Evolutionary conservation across 805 yeast genomes (phyloP).

Genomic region (Candida nemodendra): DNA sequence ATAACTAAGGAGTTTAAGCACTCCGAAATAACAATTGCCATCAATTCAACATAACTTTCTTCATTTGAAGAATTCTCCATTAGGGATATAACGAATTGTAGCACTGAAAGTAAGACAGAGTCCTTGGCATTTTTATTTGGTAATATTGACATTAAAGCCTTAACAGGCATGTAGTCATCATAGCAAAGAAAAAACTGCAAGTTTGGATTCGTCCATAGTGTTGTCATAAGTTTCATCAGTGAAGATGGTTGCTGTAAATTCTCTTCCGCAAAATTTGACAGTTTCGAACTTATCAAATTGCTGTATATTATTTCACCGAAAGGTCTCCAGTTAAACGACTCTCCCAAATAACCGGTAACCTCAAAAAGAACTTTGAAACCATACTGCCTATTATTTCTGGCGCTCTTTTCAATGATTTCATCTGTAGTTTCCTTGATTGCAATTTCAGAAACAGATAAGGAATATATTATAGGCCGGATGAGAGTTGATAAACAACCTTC

Average conservation of each 20-base stretch:
- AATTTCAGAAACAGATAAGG: conserved; percentile 53
- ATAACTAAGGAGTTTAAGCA: conserved; percentile 51
- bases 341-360: conserved; percentile 54
- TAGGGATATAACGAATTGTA: conserved; percentile 53
- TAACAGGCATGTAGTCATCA: conserved; percentile 54
- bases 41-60: conserved; percentile 44
- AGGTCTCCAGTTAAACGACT: conserved; percentile 52
- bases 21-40: conserved; percentile 57
- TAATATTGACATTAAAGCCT: conserved; percentile 55
- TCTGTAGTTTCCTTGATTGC: conserved; percentile 29
- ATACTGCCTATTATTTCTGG: conserved; percentile 59
- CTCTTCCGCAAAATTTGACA: conserved; percentile 66
- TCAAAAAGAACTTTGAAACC: conserved; percentile 65
- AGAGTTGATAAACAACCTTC: conserved; percentile 47
- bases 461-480: conserved; percentile 55
- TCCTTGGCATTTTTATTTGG: conserved; percentile 61
- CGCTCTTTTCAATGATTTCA: conserved; percentile 39
- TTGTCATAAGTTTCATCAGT: conserved; percentile 59
- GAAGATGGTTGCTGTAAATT: conserved; percentile 85
- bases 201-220: conserved; percentile 50
- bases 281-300: conserved; percentile 59
- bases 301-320: conserved; percentile 50
- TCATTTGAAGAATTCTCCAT: conserved; percentile 39
- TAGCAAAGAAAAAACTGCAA: conserved; percentile 51
- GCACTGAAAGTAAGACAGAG: conserved; percentile 53